Percentiles rank a stretch among this genome's conserved stretches.
phyloP scores from a whole-genome alignment of 768 basidiomycete genomes.

The Boletus edulis region DNA sequence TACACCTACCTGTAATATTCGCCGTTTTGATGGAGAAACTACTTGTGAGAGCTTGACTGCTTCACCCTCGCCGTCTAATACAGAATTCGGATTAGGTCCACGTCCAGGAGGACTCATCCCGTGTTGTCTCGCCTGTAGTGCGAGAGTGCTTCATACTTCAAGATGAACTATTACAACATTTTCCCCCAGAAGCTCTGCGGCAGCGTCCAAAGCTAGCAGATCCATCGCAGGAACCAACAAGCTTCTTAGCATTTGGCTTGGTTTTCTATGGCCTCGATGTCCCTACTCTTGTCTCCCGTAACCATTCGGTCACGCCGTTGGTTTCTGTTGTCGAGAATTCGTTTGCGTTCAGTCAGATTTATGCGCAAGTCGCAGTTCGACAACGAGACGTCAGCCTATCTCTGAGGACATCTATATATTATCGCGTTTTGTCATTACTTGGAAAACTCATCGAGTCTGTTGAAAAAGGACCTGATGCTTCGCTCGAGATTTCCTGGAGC shows the following conservation, averaged over 20 bases:
- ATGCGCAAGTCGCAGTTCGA: conserved; percentile 37
- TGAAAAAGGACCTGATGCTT: conserved; percentile 28
- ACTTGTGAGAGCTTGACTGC: conserved; percentile 43
- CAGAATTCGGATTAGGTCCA: conserved; percentile 28
- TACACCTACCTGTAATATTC: conserved; percentile 82
- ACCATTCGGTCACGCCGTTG: conserved; percentile 44
- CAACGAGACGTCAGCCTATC: conserved; percentile 30
- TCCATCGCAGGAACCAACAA: conserved; percentile 31
- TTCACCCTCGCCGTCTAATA: not conserved
- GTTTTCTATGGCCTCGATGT: conserved; percentile 55
- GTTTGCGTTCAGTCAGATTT: conserved; percentile 44
- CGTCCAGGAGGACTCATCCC: conserved; percentile 36
- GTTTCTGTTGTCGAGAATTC: conserved; percentile 56
- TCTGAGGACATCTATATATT: conserved; percentile 51
- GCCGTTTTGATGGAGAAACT: conserved; percentile 63
- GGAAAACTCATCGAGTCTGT: conserved; percentile 47
- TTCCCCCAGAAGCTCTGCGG: conserved; percentile 48
- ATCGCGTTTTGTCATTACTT: conserved; percentile 51
- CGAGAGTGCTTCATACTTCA: conserved; percentile 47
- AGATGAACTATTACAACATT: conserved; percentile 51
- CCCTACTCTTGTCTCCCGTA: conserved; percentile 26
- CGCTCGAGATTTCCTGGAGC: conserved; percentile 48
- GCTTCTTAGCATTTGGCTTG: conserved; percentile 57
- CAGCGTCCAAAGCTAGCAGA: conserved; percentile 48
- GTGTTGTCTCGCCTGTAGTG: conserved; percentile 35